Evolutionary conservation across 345 rosid species (phyloP), one percentile per base, ranked within the genome.

Genomic region (Alliaria petiolata): DNA sequence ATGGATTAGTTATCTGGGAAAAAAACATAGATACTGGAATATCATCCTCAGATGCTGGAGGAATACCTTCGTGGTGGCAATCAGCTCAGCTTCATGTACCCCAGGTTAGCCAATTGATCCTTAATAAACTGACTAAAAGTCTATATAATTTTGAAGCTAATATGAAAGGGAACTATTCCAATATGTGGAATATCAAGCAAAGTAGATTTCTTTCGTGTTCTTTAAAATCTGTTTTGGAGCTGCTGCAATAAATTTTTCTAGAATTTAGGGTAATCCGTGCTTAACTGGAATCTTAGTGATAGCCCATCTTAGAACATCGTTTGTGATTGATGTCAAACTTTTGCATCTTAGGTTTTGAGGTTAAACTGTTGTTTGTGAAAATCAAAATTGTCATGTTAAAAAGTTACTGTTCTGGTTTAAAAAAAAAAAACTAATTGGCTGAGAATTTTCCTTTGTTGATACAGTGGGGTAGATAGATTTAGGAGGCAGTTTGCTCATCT

Each of bases 401-500:
- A 46, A 11, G 20, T 49, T 45, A 5, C 14, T 58, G 15, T 31
- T 50, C 3, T 28, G 25, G 75, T 70, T 38, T 26, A 28, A 26
- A 4, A 19, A 40, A 25, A 34, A 5, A n/a, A n/a, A n/a, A n/a
- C n/a, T 53, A 12, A 58, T 9, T 13, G 13, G 34, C 17, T 44
- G 34, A 9, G 44, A 12, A n/a, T 3, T 8, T 53, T 16, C 22
- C 2, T 39, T 63, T 54, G 14, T 39, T 3, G 74, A 66, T 76
- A 7, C 70, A 93, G 98, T 75, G 98, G 98, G 15, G 97, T 93
- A 44, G 98, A 93, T 80, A 89, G 98, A 58, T 93, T 93, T 77
- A 89, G 82, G 88, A 78, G 96, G 62, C 98, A 93, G 70, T 93
- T 93, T 80, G 98, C 98, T 1, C 97, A 93, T 77, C 89, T 93